Conservation (phyloP, 2,329 filamentous ascomycete genomes). For the Xylariaceae sp. region DNA sequence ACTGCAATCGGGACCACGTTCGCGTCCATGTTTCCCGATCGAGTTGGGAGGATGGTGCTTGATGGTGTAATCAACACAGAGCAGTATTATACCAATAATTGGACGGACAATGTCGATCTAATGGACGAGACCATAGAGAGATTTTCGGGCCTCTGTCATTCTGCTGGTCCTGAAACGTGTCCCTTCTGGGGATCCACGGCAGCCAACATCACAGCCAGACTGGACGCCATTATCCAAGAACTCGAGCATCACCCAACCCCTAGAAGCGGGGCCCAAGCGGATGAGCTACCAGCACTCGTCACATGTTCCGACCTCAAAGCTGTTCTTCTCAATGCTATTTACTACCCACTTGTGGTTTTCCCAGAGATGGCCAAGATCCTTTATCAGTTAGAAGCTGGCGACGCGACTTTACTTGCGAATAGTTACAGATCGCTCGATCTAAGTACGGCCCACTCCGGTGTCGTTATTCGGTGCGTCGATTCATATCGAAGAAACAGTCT, state of each 20-base stretch:
- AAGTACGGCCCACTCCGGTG: constrained; percentile 19
- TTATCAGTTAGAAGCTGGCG: constrained; percentile 26
- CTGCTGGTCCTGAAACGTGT: constrained; percentile 25
- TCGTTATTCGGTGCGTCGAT: constrained; percentile 30
- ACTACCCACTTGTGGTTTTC: constrained; percentile 22
- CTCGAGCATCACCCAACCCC: constrained; percentile 28
- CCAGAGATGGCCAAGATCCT: constrained; percentile 28
- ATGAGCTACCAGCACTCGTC: constrained; percentile 21
- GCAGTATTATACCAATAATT: constrained; percentile 11
- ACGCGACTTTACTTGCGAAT: constrained; percentile 27
- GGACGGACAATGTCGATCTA: constrained; percentile 9
- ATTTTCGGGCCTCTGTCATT: constrained; percentile 14
- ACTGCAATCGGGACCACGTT: constrained; percentile 31
- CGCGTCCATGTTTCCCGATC: constrained; percentile 40
- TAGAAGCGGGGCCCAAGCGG: constrained; percentile 18
- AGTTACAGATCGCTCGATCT: constrained; percentile 11
- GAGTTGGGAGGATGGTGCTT: constrained; percentile 36
- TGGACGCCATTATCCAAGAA: constrained; percentile 26
- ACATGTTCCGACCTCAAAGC: constrained; percentile 32
- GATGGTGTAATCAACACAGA: constrained; percentile 28
- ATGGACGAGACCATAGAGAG: constrained; percentile 10
- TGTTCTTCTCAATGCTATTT: constrained; percentile 25
- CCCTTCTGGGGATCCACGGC: constrained; percentile 31
- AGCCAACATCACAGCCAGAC: constrained; percentile 24
- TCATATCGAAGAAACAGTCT: constrained; percentile 30